Conservation (phyloP, 2,329 filamentous ascomycete genomes). For the Chrysosporium queenslandicum region DNA sequence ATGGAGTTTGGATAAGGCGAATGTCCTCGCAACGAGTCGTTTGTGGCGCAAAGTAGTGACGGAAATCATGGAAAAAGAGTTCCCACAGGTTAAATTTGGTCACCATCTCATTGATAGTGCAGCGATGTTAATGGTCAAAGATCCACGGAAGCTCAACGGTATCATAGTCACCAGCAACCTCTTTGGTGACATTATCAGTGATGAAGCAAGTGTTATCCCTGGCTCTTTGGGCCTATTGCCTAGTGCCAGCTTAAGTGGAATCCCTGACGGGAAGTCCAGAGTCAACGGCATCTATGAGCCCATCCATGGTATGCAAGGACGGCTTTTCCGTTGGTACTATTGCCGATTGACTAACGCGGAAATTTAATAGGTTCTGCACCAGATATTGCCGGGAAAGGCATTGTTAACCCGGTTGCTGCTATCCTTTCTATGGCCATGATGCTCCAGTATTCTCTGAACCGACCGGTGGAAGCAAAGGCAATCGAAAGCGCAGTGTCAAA, state of each 20-base stretch:
- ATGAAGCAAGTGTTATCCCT: slow-evolving; percentile 90
- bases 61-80: slow-evolving; percentile 78
- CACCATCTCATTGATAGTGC: slow-evolving; percentile 93
- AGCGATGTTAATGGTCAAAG: slow-evolving; percentile 98
- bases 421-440: slow-evolving; percentile 93
- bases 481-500: slow-evolving; percentile 73
- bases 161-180: slow-evolving; percentile 88
- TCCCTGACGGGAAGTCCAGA: slow-evolving; percentile 60
- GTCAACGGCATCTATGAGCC: slow-evolving; percentile 97
- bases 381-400: slow-evolving; percentile 82
- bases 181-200: slow-evolving; percentile 91
- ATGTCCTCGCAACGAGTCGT: slow-evolving; percentile 80
- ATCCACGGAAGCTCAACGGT: slow-evolving; percentile 76
- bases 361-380: slow-evolving; percentile 60
- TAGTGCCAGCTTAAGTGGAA: slow-evolving; percentile 73
- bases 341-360: not conserved
- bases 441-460: slow-evolving; percentile 80
- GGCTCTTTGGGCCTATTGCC: slow-evolving; percentile 81
- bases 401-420: slow-evolving; percentile 86
- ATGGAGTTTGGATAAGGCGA: slow-evolving; percentile 70
- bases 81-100: slow-evolving; percentile 70
- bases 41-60: slow-evolving; percentile 82
- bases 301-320: slow-evolving; percentile 62
- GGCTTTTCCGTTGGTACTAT: not conserved
- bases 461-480: slow-evolving; percentile 63